A percentile compares a stretch with the other conserved stretches of the same genome.
Evolutionary conservation across 345 rosid genomes (phyloP).

Genomic region (Linum lewisii): DNA sequence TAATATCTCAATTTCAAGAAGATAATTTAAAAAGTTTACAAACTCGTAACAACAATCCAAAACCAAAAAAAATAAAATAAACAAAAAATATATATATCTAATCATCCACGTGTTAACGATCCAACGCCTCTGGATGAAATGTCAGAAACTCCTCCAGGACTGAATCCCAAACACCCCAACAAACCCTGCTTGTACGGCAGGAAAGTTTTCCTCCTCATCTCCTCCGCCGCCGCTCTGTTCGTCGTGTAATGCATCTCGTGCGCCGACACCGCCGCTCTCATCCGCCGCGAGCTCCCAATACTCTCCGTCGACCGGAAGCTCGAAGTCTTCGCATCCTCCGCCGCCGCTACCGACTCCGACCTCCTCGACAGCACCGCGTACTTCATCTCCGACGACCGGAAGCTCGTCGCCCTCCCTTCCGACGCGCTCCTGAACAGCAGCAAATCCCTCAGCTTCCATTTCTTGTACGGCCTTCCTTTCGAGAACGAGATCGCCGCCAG

Average conservation of each 20-base stretch:
- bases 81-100: no score
- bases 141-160: slow-evolving; percentile 44
- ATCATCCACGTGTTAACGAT: slow-evolving; percentile 56
- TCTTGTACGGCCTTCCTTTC: slow-evolving; percentile 27
- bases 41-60: no score
- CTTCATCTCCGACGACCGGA: slow-evolving; percentile 36
- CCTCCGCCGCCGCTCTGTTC: slow-evolving; percentile 86
- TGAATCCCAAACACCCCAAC: slow-evolving; percentile 85
- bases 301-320: slow-evolving; percentile 66
- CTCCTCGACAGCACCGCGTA: slow-evolving; percentile 41
- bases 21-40: no score
- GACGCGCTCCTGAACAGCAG: slow-evolving; percentile 82
- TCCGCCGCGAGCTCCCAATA: slow-evolving; percentile 31
- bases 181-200: slow-evolving; percentile 89
- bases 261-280: slow-evolving; percentile 43
- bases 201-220: slow-evolving; percentile 71
- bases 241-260: slow-evolving; percentile 80
- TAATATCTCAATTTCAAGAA: no score
- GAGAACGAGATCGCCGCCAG: slow-evolving; percentile 40
- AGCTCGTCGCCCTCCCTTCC: slow-evolving; percentile 60
- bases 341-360: not conserved
- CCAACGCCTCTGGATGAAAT: slow-evolving; percentile 49
- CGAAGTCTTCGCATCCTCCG: slow-evolving; percentile 34
- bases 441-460: slow-evolving; percentile 83
- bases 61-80: no score